phyloP scores from a whole-genome alignment of 2,329 filamentous ascomycete species.

The Talaromyces islandicus region DNA sequence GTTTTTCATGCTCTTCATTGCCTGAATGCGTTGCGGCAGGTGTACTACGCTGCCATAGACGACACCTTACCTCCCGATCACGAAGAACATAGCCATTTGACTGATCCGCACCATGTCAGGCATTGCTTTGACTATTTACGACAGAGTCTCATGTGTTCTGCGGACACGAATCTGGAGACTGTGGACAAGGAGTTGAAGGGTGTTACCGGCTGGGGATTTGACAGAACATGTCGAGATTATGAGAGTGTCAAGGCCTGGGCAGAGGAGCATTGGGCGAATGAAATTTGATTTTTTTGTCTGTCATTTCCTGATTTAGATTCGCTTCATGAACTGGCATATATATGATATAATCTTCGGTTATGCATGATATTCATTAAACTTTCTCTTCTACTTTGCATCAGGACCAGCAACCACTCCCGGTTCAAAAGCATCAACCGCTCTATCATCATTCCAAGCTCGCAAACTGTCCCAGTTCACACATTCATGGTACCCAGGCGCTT shows the following conservation, averaged over 20 bases:
- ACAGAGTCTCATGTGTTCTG: background rate
- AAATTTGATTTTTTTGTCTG: too few species aligned
- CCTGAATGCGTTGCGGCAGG: background rate
- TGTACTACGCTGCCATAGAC: too few species aligned
- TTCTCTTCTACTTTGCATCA: too few species aligned
- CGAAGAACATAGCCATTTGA: too few species aligned
- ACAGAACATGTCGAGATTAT: background rate
- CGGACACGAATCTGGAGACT: background rate
- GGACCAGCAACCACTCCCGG: too few species aligned
- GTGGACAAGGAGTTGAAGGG: background rate
- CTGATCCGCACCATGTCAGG: too few species aligned
- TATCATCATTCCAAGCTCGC: background rate
- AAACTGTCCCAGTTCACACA: background rate
- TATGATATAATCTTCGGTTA: too few species aligned
- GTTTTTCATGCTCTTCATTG: slow-evolving; percentile 1
- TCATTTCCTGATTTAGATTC: too few species aligned
- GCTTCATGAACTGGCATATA: too few species aligned
- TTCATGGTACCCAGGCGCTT: background rate
- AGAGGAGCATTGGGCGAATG: background rate
- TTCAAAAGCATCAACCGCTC: background rate
- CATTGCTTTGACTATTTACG: slow-evolving; percentile 4
- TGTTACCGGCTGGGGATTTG: background rate
- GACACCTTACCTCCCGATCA: too few species aligned
- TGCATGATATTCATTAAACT: too few species aligned
- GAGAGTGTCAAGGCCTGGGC: background rate